Evolutionary conservation across 2,329 filamentous ascomycete genomes (phyloP).

Genomic region (Aspergillus felis): DNA sequence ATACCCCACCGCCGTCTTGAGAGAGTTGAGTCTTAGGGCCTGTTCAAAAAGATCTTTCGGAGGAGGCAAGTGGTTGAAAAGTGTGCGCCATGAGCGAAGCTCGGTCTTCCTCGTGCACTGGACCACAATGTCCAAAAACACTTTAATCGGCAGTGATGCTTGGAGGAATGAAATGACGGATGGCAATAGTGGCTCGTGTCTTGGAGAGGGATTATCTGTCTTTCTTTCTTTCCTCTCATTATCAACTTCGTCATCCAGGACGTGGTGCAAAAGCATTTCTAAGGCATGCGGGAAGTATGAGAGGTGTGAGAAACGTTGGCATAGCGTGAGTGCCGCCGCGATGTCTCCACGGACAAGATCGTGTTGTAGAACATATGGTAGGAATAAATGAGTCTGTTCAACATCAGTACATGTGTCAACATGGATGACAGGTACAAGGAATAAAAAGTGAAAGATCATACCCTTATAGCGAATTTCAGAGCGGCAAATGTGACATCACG

Average conservation of each 20-base stretch:
- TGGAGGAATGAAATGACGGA: slow-evolving; percentile 59
- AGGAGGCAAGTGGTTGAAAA: slow-evolving; percentile 87
- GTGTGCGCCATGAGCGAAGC: slow-evolving; percentile 86
- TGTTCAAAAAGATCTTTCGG: slow-evolving; percentile 92
- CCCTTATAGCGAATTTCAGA: slow-evolving; percentile 81
- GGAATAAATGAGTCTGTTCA: slow-evolving; percentile 83
- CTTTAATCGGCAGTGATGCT: slow-evolving; percentile 63
- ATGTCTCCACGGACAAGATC: slow-evolving; percentile 72
- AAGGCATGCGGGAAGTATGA: slow-evolving; percentile 91
- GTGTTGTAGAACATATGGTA: slow-evolving; percentile 80
- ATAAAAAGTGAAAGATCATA: slow-evolving; percentile 43
- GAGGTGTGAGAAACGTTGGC: slow-evolving; percentile 78
- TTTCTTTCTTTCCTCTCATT: slow-evolving; percentile 37
- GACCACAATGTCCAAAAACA: slow-evolving; percentile 91
- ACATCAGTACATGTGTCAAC: slow-evolving; percentile 7
- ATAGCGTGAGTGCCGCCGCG: slow-evolving; percentile 75
- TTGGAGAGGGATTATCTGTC: slow-evolving; percentile 21
- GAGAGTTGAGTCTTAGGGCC: slow-evolving; percentile 73
- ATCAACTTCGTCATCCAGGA: slow-evolving; percentile 92
- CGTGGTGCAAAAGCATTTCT: slow-evolving; percentile 86
- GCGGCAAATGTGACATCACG: slow-evolving; percentile 88
- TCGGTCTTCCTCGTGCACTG: slow-evolving; percentile 98
- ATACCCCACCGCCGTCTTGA: slow-evolving; percentile 96
- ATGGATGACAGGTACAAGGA: neutral
- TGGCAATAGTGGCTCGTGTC: slow-evolving; percentile 38